Base-by-base conservation (phyloP, 345 rosid genomes). In the Euphorbia pulcherrima region DNA sequence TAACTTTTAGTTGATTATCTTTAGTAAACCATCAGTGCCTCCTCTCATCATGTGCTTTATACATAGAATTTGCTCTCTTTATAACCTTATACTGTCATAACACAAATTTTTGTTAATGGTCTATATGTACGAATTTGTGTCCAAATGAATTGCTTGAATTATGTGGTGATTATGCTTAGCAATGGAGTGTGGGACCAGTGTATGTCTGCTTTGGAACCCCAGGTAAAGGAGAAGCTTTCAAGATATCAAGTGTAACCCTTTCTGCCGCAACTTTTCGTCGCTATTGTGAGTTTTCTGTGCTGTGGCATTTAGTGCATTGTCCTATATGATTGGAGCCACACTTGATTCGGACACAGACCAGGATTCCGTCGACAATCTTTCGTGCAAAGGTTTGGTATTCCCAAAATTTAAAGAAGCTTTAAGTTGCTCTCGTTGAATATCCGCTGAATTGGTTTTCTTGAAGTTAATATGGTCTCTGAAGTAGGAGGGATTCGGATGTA, bases 151-250 rank as follows among this genome's bases (percentile, higher is more conserved):
- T 68, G 29, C 9, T 20, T 35, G 27, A 14, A 17, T 35, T 29
- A 33, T 3, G 41, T 57, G n/a, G 44, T 13, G 21, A 68, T 70
- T 24, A 68, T 92, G 95, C 88, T 95, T 51, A 78, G 87, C 51
- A 85, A 87, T 75, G 96, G 84, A 57, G 90, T 87, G 13, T 95
- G 97, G 97, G 93, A 87, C 60, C 90, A 90, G 74, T 95, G 78
- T 64, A 80, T 84, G 77, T 87, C 99, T 70, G 87, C 94, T 13
- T 74, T 95, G 87, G 93, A 91, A 63, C 84, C 96, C 74, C 86
- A 86, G 0, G 90, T 86, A 71, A 90, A 88, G 84, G 99, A 95
- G 76, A 88, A 83, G 76, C 84, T 95, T 44, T 82, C 83, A 27
- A 87, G 88, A 80, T 95, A 92, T 84, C 85, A 82, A 83, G 89